A percentile compares a stretch with the other conserved stretches of the same genome.
Evolutionary conservation across 371 early-diverging fungal species (phyloP).

Genomic region (Zychaea mexicana): DNA sequence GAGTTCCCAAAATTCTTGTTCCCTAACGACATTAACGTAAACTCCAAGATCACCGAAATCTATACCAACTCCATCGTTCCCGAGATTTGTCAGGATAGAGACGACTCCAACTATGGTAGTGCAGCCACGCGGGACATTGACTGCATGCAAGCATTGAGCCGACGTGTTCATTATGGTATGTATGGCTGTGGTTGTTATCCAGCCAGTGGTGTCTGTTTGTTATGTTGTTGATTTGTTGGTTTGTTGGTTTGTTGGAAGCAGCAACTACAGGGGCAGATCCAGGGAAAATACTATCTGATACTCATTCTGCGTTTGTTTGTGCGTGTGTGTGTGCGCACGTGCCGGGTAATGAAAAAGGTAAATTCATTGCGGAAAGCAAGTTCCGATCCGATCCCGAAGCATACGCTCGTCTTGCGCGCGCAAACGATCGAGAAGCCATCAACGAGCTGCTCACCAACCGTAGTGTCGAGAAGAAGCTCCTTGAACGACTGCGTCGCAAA

Average conservation of each 20-base stretch:
- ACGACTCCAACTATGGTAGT: slow-evolving; percentile 91
- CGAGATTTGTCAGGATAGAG: slow-evolving; percentile 59
- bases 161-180: slow-evolving; percentile 93
- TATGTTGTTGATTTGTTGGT: too few relatives aligned
- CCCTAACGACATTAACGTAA: slow-evolving; percentile 83
- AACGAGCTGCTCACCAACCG: slow-evolving; percentile 85
- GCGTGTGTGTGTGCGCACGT: slow-evolving; percentile 2
- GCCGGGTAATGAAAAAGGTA: too few relatives aligned
- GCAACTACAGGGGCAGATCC: too few relatives aligned
- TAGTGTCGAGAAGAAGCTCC: slow-evolving; percentile 79
- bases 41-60: slow-evolving; percentile 74
- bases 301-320: background rate
- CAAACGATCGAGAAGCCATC: slow-evolving; percentile 76
- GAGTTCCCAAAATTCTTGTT: slow-evolving; percentile 74
- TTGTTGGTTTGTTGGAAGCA: too few relatives aligned
- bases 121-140: slow-evolving; percentile 92
- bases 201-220: too few relatives aligned
- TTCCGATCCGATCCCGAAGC: slow-evolving; percentile 79
- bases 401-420: slow-evolving; percentile 84
- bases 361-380: slow-evolving; percentile 96
- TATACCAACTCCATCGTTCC: slow-evolving; percentile 80
- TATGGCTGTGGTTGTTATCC: background rate
- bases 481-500: slow-evolving; percentile 83
- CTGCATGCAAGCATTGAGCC: slow-evolving; percentile 88
- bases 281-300: background rate